Evolutionary conservation across 1,284 basidiomycete species (phyloP).

Genomic region (Papiliotrema laurentii): DNA sequence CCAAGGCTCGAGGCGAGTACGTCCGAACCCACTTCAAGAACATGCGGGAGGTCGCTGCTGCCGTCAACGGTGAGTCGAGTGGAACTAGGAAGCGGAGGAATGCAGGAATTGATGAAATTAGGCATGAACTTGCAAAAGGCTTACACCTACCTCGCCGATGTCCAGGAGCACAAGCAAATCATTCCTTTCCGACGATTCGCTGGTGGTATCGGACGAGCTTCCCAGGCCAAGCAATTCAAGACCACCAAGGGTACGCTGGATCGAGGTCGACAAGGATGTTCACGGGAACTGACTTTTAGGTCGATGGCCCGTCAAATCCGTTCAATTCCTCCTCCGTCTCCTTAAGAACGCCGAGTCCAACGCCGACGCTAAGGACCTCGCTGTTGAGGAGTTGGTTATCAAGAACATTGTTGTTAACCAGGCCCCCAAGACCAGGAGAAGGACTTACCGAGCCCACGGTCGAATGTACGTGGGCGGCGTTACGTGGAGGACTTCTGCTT

Average conservation of each 20-base stretch:
- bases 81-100: neutral
- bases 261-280: neutral
- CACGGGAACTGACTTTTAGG: constrained; percentile 52
- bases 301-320: constrained; percentile 99
- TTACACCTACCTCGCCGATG: constrained; percentile 89
- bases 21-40: constrained; percentile 99
- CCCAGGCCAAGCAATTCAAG: constrained; percentile 97
- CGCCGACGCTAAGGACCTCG: constrained; percentile 95
- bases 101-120: constrained; percentile 31
- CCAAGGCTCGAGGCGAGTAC: constrained; percentile 91
- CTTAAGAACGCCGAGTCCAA: constrained; percentile 99
- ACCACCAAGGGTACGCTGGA: constrained; percentile 82
- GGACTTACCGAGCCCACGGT: constrained; percentile 98
- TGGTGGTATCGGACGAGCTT: constrained; percentile 94
- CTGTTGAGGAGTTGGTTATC: constrained; percentile 86
- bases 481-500: neutral
- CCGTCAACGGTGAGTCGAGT: constrained; percentile 67
- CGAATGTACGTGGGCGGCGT: constrained; percentile 55
- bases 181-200: constrained; percentile 97
- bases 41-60: constrained; percentile 93
- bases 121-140: constrained; percentile 95
- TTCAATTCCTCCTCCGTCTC: constrained; percentile 89
- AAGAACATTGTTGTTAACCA: constrained; percentile 98
- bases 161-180: constrained; percentile 93
- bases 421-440: constrained; percentile 98